phyloP scores from a whole-genome alignment of 2,329 filamentous ascomycete species.

The Furcasterigmium sp. region DNA sequence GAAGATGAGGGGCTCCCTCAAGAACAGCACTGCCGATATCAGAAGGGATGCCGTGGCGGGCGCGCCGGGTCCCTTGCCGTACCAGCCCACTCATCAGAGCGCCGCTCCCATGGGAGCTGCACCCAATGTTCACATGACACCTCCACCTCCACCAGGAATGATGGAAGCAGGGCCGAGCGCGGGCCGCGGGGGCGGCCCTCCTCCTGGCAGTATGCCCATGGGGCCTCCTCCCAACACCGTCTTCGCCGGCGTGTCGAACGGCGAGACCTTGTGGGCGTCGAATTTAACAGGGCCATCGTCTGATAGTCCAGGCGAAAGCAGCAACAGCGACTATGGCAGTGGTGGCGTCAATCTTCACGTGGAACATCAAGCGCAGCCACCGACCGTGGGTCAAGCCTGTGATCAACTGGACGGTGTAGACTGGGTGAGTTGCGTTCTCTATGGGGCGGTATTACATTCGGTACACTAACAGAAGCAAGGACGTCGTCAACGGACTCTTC shows the following conservation, averaged over 20 bases:
- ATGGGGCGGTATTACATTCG: neutral
- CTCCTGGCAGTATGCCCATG: constrained; percentile 3
- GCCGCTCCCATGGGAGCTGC: constrained; percentile 4
- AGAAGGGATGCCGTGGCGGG: constrained; percentile 25
- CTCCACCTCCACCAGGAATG: constrained; percentile 4
- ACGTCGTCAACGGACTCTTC: constrained; percentile 30
- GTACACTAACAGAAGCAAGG: too few relatives aligned
- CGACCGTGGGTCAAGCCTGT: constrained; percentile 24
- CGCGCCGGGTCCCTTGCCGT: constrained; percentile 15
- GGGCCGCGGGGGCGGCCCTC: constrained; percentile 5
- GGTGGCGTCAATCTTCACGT: neutral
- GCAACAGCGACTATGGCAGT: constrained; percentile 26
- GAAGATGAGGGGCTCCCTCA: constrained; percentile 47
- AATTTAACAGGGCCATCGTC: constrained; percentile 25
- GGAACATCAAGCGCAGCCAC: neutral
- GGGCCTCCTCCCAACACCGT: constrained; percentile 25
- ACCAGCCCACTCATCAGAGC: neutral
- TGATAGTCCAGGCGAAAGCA: constrained; percentile 33
- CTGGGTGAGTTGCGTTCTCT: constrained; percentile 47
- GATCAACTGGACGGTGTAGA: constrained; percentile 49
- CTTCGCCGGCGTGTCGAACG: constrained; percentile 41
- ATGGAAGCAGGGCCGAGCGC: constrained; percentile 4
- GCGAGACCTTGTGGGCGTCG: constrained; percentile 40
- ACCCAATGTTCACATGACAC: constrained; percentile 8
- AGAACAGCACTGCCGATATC: constrained; percentile 32